Evolutionary conservation across 2,329 filamentous ascomycete genomes (phyloP).

Genomic region (Fusarium sp.): DNA sequence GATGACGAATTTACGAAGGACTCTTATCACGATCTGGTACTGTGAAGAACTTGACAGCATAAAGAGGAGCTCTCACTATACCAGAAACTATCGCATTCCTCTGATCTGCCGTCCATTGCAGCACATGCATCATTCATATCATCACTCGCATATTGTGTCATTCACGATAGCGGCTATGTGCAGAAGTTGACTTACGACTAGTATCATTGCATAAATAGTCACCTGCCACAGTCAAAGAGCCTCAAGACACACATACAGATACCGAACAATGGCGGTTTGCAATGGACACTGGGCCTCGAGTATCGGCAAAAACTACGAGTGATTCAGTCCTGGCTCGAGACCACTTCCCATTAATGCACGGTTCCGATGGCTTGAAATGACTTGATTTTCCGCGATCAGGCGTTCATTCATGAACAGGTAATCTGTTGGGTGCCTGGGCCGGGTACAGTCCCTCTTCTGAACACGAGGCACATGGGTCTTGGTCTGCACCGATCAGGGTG

Average conservation of each 20-base stretch:
- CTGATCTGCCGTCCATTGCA: constrained; percentile 7
- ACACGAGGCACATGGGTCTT: constrained; percentile 38
- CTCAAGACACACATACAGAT: constrained; percentile 12
- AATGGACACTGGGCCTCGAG: constrained; percentile 1
- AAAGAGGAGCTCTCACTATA: neutral
- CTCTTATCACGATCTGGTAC: neutral
- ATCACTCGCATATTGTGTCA: constrained; percentile 29
- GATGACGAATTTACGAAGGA: neutral
- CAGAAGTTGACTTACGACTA: constrained; percentile 18
- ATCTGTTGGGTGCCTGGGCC: neutral
- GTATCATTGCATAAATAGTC: constrained; percentile 7
- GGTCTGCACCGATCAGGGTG: constrained; percentile 13
- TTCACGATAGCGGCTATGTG: constrained; percentile 24
- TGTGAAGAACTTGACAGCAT: neutral
- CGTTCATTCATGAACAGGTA: neutral
- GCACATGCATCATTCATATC: constrained; percentile 13
- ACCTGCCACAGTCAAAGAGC: constrained; percentile 12
- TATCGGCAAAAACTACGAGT: constrained; percentile 4
- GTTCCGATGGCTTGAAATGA: constrained; percentile 31
- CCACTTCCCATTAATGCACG: constrained; percentile 20
- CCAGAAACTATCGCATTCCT: neutral
- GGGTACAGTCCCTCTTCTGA: constrained; percentile 25
- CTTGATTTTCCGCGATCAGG: constrained; percentile 23
- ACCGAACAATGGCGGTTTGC: neutral
- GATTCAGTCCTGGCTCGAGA: constrained; percentile 1